Evolutionary conservation across 108 stramenopile species (phyloP).

Genomic region (Nitzschia sp.): DNA sequence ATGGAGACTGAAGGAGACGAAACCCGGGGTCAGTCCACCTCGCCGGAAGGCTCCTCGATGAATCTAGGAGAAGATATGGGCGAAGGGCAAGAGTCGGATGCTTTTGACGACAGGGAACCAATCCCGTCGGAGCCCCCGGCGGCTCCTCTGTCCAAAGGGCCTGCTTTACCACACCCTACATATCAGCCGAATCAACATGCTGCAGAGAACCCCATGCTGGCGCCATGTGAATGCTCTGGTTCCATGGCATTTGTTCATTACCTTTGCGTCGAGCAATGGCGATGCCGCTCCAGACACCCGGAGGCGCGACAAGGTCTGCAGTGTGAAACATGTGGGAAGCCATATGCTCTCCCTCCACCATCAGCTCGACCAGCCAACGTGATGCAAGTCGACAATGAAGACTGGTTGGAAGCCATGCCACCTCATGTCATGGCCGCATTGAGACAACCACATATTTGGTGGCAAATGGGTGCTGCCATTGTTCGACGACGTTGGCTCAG

Average conservation of each 20-base stretch:
- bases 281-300: conserved; percentile 86
- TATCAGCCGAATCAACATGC: conserved; percentile 50
- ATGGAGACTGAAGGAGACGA: conserved; percentile 25
- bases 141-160: conserved; percentile 29
- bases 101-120: conserved; percentile 4
- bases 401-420: conserved; percentile 91
- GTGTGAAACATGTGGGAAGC: conserved; percentile 82
- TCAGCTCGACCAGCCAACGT: conserved; percentile 56
- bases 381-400: conserved; percentile 53
- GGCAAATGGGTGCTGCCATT: conserved; percentile 80
- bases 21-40: neutral
- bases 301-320: conserved; percentile 73
- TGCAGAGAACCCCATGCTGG: conserved; percentile 81
- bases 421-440: conserved; percentile 88
- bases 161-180: conserved; percentile 57
- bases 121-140: conserved; percentile 10
- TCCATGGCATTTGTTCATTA: conserved; percentile 93
- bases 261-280: conserved; percentile 90
- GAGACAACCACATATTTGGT: conserved; percentile 78
- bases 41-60: neutral
- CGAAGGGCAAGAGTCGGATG: neutral
- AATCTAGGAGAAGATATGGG: neutral
- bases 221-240: conserved; percentile 89
- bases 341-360: conserved; percentile 86
- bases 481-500: conserved; percentile 75